Conservation (phyloP, 768 basidiomycete species). For the Hypholoma sublateritium region DNA sequence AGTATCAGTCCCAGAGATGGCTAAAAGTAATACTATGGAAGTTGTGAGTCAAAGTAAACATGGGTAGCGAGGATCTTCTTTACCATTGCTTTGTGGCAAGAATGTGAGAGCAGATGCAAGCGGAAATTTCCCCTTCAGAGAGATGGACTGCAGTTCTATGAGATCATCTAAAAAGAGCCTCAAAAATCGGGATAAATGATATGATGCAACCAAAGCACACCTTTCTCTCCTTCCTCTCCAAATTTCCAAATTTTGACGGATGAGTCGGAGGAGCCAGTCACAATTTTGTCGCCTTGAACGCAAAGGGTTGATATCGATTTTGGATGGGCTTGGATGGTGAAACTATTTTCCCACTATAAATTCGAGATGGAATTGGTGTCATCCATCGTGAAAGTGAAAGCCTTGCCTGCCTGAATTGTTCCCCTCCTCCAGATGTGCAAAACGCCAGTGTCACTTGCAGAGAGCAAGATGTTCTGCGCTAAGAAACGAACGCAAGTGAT, state of each 20-base stretch:
- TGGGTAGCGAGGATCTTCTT: background rate
- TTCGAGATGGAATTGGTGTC: conserved; percentile 18
- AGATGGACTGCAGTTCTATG: conserved; percentile 55
- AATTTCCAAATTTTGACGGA: conserved; percentile 74
- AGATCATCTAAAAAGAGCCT: conserved; percentile 29
- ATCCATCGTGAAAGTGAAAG: conserved; percentile 16
- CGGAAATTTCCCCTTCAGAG: conserved; percentile 70
- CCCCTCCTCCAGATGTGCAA: conserved; percentile 61
- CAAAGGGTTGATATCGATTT: conserved; percentile 71
- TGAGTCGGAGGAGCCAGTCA: conserved; percentile 85
- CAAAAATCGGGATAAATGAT: background rate
- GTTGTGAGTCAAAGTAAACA: conserved; percentile 6
- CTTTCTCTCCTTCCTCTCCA: conserved; percentile 24
- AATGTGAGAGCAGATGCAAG: conserved; percentile 61
- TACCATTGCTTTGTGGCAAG: conserved; percentile 73
- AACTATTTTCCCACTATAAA: conserved; percentile 55
- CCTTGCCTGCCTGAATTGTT: conserved; percentile 39
- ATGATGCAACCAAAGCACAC: conserved; percentile 17
- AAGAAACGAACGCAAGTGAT: conserved; percentile 81
- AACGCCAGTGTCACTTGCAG: conserved; percentile 75
- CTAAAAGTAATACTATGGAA: conserved; percentile 61
- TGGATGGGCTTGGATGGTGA: conserved; percentile 57
- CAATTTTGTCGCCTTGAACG: conserved; percentile 45
- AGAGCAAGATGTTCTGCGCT: conserved; percentile 50
- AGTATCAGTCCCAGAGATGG: conserved; percentile 79